Evolutionary conservation across 768 basidiomycete species (phyloP), one percentile per base, ranked within the genome.

Genomic region (Lentinula aciculospora): DNA sequence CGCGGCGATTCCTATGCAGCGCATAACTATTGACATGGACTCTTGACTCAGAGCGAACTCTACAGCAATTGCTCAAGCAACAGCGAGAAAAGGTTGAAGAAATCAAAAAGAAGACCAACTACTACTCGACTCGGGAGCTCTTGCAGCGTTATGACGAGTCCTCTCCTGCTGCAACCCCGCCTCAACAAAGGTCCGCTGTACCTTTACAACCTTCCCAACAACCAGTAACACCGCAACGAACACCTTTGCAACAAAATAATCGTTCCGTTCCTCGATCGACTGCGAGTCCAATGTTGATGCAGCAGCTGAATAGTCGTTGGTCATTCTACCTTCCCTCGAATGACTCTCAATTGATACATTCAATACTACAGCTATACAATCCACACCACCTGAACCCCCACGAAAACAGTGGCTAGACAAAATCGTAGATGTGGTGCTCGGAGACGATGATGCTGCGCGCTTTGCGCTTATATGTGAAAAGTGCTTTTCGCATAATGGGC

Each of bases 81-180:
- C 93, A 95, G 61, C 86, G 91, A 19, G 77, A 80, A 23, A 94
- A 91, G 66, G 82, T 99, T 36, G 94, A 96, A 61, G 95, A 97
- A 63, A 92, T 98, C 63, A 99, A 99, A 80, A 93, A 94, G 76
- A 94, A 91, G 69, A 98, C 95, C 1, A 96, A 98, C 64, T 99
- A 92, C 71, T 92, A 99, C 68, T 84, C 83, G 10, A 99, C 94
- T 28, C 86, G 90, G 53, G 92, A 88, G 64, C 78, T 99, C 45
- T 77, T 99, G 17, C 93, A 96, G 68, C 84, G 85, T 58, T 98
- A 97, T 65, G 96, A 96, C 61, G 90, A 89, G 36, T 65, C 73
- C 4, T 58, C 73, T 17, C 67, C 78, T 2, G 59, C 67, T 1
- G 69, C 64, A 10, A 75, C 78, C 1, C 76, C 79, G 13, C 64